Evolutionary conservation across 306 rosid genomes (phyloP).

Genomic region (Lathyrus oleraceus): DNA sequence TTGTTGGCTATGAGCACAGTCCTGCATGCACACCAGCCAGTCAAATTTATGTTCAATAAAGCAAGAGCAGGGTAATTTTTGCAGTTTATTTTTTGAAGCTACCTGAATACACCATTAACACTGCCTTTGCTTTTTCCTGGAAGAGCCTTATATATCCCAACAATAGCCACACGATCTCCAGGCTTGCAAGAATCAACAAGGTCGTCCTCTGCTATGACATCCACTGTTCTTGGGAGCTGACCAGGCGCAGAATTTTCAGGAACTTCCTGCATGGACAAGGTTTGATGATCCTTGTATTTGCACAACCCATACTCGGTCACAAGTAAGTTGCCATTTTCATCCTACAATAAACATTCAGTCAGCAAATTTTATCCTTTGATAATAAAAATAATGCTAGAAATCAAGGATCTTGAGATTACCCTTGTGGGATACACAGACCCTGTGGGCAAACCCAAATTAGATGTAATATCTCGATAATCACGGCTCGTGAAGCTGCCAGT

Average conservation of each 20-base stretch:
- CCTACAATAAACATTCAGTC: slow-evolving; percentile 47
- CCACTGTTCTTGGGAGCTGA: slow-evolving; percentile 97
- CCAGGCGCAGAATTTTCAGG: slow-evolving; percentile 99
- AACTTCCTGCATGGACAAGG: slow-evolving; percentile 94
- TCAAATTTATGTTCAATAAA: slow-evolving; percentile 28
- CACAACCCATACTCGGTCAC: slow-evolving; percentile 95
- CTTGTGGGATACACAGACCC: slow-evolving; percentile 98
- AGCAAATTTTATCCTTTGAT: neutral
- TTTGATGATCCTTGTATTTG: slow-evolving; percentile 94
- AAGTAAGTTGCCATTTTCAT: slow-evolving; percentile 87
- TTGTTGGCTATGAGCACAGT: slow-evolving; percentile 90
- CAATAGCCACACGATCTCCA: slow-evolving; percentile 93
- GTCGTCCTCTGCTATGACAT: slow-evolving; percentile 87
- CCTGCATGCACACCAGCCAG: slow-evolving; percentile 50
- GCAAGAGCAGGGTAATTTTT: slow-evolving; percentile 10
- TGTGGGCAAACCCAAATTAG: slow-evolving; percentile 91
- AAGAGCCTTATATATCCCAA: slow-evolving; percentile 91
- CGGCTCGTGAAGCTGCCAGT: slow-evolving; percentile 70
- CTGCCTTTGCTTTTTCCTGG: slow-evolving; percentile 89
- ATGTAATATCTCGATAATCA: slow-evolving; percentile 92
- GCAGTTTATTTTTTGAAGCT: slow-evolving; percentile 32
- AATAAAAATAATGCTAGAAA: slow-evolving; percentile 31
- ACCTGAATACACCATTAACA: slow-evolving; percentile 97
- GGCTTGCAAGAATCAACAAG: slow-evolving; percentile 97
- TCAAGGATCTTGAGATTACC: slow-evolving; percentile 58